Conservation (phyloP, 2,329 filamentous ascomycete genomes). For the Coleophoma crateriformis region DNA sequence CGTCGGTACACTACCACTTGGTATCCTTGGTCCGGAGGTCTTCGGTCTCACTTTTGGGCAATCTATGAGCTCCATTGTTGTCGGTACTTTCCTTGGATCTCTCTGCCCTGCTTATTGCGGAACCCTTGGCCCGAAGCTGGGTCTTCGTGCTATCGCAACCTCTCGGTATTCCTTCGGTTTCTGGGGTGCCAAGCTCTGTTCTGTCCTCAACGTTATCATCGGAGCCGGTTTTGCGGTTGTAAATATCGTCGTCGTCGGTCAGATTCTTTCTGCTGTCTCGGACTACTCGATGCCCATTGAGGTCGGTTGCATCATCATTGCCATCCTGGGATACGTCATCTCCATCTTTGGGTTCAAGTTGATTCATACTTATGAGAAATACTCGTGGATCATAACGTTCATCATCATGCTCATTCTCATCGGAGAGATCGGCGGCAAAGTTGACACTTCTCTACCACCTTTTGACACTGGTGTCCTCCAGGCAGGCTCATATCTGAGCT, state of each 20-base stretch:
- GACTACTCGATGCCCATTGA: conserved; percentile 34
- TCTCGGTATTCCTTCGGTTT: conserved; percentile 43
- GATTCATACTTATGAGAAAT: conserved; percentile 41
- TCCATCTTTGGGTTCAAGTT: conserved; percentile 30
- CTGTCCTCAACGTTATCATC: conserved; percentile 38
- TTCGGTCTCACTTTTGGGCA: conserved; percentile 40
- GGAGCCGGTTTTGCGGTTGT: conserved; percentile 34
- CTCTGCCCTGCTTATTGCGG: conserved; percentile 33
- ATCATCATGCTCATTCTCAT: conserved; percentile 42
- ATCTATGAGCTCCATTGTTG: conserved; percentile 32
- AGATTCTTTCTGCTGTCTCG: conserved; percentile 24
- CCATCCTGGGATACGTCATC: conserved; percentile 20
- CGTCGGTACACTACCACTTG: conserved; percentile 31
- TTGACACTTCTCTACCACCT: conserved; percentile 30
- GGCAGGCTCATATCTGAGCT: conserved; percentile 24
- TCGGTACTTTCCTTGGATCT: conserved; percentile 34
- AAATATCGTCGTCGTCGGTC: conserved; percentile 39
- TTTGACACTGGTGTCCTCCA: conserved; percentile 26
- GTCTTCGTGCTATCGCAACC: conserved; percentile 36
- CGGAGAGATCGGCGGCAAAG: conserved; percentile 36
- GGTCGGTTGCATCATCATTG: conserved; percentile 27
- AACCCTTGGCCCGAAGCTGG: conserved; percentile 34
- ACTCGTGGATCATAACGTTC: conserved; percentile 41
- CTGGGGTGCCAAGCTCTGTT: conserved; percentile 41
- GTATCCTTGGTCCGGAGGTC: conserved; percentile 37